Evolutionary conservation across 176 grass and related monocot genomes (phyloP).

Genomic region (Oryza australiensis): DNA sequence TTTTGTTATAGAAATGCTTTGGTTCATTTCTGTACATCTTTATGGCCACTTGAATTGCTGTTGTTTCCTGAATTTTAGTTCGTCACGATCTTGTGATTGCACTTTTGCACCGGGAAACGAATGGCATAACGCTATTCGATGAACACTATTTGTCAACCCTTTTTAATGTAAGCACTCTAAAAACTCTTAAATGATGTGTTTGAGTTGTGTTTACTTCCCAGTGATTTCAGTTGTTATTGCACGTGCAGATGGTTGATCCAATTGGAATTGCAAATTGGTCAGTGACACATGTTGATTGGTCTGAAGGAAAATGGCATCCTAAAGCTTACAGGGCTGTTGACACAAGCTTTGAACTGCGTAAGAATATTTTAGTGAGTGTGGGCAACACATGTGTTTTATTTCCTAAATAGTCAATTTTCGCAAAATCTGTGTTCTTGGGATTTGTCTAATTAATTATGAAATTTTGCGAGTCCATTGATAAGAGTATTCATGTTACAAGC

Average conservation of each 20-base stretch:
- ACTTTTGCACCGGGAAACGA: constrained; percentile 72
- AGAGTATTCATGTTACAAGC: no score
- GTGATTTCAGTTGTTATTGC: not conserved
- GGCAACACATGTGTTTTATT: not conserved
- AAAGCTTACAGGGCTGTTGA: constrained; percentile 75
- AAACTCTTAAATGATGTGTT: not conserved
- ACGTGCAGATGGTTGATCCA: constrained; percentile 79
- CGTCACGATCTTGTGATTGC: constrained; percentile 39
- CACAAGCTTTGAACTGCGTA: constrained; percentile 76
- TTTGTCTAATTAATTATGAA: no score
- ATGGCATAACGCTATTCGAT: constrained; percentile 86
- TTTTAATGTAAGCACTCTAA: constrained; percentile 58
- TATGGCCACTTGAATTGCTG: not conserved
- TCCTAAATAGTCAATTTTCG: no score
- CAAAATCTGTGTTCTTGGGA: no score
- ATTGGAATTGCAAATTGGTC: constrained; percentile 89
- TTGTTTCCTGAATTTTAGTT: constrained; percentile 15
- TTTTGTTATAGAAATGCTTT: no score
- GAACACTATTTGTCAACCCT: constrained; percentile 92
- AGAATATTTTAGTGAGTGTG: constrained; percentile 64
- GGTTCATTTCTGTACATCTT: not conserved
- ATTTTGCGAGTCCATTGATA: no score
- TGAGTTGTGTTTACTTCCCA: no score
- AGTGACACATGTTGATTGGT: constrained; percentile 93
- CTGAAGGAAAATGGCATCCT: constrained; percentile 96